Conservation (phyloP, 2,329 filamentous ascomycete genomes). For the Chrysosporium keratinophilum region DNA sequence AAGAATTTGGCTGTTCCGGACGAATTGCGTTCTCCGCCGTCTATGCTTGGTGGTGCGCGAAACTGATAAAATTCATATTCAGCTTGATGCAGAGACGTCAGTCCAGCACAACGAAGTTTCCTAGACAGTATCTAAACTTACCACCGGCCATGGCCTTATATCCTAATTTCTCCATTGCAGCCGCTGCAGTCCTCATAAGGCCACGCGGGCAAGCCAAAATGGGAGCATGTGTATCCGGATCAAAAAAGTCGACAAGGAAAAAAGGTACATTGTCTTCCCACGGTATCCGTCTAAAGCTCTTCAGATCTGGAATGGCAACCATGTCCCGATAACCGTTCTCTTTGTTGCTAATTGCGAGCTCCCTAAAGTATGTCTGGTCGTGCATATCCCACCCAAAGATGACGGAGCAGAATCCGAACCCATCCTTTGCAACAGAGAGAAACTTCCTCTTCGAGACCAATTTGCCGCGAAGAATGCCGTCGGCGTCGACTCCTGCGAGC, state of each 20-base stretch:
- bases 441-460: slow-evolving; percentile 90
- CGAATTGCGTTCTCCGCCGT: slow-evolving; percentile 47
- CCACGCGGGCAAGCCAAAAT: slow-evolving; percentile 71
- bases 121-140: slow-evolving; percentile 36
- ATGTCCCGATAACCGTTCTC: slow-evolving; percentile 84
- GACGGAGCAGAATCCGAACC: slow-evolving; percentile 90
- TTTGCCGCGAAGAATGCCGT: slow-evolving; percentile 80
- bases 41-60: slow-evolving; percentile 48
- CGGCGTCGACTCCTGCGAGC: slow-evolving; percentile 75
- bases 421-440: slow-evolving; percentile 64
- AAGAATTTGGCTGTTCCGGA: slow-evolving; percentile 66
- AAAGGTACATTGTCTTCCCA: slow-evolving; percentile 84
- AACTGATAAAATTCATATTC: slow-evolving; percentile 97
- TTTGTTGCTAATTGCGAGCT: slow-evolving; percentile 78
- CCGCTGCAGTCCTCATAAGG: slow-evolving; percentile 56
- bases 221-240: slow-evolving; percentile 63
- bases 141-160: slow-evolving; percentile 82
- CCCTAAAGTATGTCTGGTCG: slow-evolving; percentile 75
- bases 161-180: slow-evolving; percentile 57
- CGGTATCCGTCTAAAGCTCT: slow-evolving; percentile 69
- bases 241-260: slow-evolving; percentile 72
- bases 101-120: not conserved
- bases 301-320: slow-evolving; percentile 68
- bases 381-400: slow-evolving; percentile 98
- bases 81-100: slow-evolving; percentile 43